Percentiles rank a stretch among this genome's conserved stretches.
Conservation (phyloP, 2,329 filamentous ascomycete genomes). For the Atkinsonella texensis region DNA sequence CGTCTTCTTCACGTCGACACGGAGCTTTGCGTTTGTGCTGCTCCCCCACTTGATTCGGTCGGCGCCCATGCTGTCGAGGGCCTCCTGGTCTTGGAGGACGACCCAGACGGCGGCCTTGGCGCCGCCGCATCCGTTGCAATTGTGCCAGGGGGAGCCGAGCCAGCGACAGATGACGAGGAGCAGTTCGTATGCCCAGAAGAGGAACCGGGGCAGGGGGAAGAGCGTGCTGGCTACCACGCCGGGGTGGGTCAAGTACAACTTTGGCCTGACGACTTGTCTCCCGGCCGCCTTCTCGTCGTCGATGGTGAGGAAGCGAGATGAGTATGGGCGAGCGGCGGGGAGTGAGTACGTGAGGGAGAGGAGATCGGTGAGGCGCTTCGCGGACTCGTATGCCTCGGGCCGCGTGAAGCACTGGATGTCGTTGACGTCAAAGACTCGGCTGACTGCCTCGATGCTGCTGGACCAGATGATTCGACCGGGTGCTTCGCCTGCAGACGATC, state of each 20-base stretch:
- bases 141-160: constrained; percentile 83
- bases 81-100: constrained; percentile 52
- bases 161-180: constrained; percentile 61
- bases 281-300: constrained; percentile 9
- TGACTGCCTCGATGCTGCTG: constrained; percentile 61
- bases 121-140: constrained; percentile 61
- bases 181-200: constrained; percentile 57
- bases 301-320: constrained; percentile 41
- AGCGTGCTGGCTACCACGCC: constrained; percentile 77
- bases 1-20: constrained; percentile 56
- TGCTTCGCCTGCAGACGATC: constrained; percentile 25
- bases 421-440: constrained; percentile 41
- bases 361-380: constrained; percentile 78
- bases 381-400: constrained; percentile 63
- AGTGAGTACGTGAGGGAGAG: constrained; percentile 62
- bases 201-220: constrained; percentile 57
- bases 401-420: constrained; percentile 67
- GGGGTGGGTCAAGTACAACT: constrained; percentile 71
- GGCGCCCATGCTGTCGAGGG: constrained; percentile 43
- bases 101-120: constrained; percentile 70
- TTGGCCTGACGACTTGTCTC: constrained; percentile 29
- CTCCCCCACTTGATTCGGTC: constrained; percentile 74
- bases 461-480: constrained; percentile 74
- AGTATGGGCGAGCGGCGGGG: constrained; percentile 47
- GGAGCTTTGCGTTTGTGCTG: constrained; percentile 45